Percentiles rank a stretch among this genome's conserved stretches.
phyloP scores from a whole-genome alignment of 2,329 filamentous ascomycete species.

The Penicillium rolfsii region DNA sequence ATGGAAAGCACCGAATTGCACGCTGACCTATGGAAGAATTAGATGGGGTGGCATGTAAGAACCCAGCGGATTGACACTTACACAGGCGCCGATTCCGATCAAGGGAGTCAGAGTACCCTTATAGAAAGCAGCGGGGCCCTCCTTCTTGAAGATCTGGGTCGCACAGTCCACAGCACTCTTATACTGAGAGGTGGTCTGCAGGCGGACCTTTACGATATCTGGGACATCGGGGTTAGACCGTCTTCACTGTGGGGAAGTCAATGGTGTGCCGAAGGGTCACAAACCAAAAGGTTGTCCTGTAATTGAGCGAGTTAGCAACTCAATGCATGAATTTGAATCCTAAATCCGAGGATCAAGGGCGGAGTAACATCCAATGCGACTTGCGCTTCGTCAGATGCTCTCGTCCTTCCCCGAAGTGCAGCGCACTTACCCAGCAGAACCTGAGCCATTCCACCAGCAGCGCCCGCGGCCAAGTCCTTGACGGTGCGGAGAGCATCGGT shows the following conservation, averaged over 20 bases:
- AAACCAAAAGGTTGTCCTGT: constrained; percentile 68
- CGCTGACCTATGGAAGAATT: constrained; percentile 60
- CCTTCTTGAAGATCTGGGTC: constrained; percentile 79
- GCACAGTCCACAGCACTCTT: constrained; percentile 78
- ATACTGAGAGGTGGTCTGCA: constrained; percentile 87
- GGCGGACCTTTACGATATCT: constrained; percentile 97
- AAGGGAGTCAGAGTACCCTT: constrained; percentile 96
- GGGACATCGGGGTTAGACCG: constrained; percentile 26
- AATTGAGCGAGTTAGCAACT: constrained; percentile 32
- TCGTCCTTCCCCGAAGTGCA: constrained; percentile 4
- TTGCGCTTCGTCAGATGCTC: neutral
- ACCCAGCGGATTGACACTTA: constrained; percentile 45
- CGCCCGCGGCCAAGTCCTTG: constrained; percentile 91
- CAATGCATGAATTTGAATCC: neutral
- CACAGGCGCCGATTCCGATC: constrained; percentile 93
- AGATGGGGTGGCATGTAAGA: neutral
- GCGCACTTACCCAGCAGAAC: constrained; percentile 78
- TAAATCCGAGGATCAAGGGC: neutral
- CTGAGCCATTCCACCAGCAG: constrained; percentile 89
- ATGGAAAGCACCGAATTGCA: constrained; percentile 98
- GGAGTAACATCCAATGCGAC: neutral
- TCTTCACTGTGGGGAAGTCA: neutral
- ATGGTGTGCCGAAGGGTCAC: constrained; percentile 26
- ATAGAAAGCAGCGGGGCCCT: constrained; percentile 92
- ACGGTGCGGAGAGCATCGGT: constrained; percentile 61